Conservation (phyloP, 2,329 filamentous ascomycete genomes). For the Trichoderma sp. region DNA sequence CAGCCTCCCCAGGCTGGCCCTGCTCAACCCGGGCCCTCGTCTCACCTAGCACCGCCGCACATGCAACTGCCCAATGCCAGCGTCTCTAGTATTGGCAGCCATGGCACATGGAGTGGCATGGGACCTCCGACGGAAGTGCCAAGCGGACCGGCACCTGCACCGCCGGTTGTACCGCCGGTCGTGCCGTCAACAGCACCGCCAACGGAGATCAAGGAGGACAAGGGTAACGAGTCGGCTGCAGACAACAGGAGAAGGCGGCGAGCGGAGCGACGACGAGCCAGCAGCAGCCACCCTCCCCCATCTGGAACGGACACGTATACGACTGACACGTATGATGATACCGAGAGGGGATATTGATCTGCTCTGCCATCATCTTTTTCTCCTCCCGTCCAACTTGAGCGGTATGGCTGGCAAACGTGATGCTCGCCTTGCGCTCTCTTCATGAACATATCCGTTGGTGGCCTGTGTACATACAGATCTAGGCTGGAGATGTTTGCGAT, state of each 20-base stretch:
- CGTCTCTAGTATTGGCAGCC: conserved; percentile 48
- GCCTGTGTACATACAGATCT: conserved; percentile 12
- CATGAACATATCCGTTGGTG: neutral
- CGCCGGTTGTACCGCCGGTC: neutral
- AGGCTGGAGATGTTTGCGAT: neutral
- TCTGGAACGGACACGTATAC: conserved; percentile 27
- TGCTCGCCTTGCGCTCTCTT: neutral
- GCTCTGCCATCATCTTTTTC: neutral
- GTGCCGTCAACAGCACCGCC: neutral
- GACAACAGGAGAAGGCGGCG: conserved; percentile 55
- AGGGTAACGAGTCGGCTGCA: conserved; percentile 34
- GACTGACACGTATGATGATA: conserved; percentile 30
- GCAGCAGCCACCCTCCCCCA: conserved; percentile 29
- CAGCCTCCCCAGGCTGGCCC: conserved; percentile 35
- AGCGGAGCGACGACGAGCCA: conserved; percentile 49
- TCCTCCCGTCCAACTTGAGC: neutral
- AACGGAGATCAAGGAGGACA: conserved; percentile 22
- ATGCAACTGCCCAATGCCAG: conserved; percentile 38
- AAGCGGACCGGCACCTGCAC: neutral
- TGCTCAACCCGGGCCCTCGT: conserved; percentile 42
- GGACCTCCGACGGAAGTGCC: neutral
- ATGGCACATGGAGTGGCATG: conserved; percentile 54
- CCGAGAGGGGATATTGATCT: conserved; percentile 22
- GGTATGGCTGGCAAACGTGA: neutral
- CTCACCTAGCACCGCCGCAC: conserved; percentile 16